Percentiles rank a stretch among this genome's conserved stretches.
phyloP scores from a whole-genome alignment of 2,329 filamentous ascomycete genomes.

The Neurospora sp. region DNA sequence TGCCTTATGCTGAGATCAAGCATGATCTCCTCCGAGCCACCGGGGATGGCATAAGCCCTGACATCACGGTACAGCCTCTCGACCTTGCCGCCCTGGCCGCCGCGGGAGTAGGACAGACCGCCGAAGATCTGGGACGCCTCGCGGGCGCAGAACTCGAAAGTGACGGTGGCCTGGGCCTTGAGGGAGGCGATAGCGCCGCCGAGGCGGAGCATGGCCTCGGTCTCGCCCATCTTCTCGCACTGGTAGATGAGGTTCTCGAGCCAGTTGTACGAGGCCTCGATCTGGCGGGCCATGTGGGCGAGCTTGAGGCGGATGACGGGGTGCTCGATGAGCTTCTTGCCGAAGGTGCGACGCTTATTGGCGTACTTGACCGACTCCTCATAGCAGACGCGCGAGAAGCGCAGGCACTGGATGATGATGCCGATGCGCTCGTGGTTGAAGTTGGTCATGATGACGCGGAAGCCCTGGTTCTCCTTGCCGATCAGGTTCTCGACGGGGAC shows the following conservation, averaged over 20 bases:
- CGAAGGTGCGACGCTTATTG: constrained; percentile 93
- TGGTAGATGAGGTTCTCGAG: constrained; percentile 93
- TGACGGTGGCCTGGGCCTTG: constrained; percentile 88
- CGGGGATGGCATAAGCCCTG: constrained; percentile 89
- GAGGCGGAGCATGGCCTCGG: constrained; percentile 90
- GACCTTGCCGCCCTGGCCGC: constrained; percentile 90
- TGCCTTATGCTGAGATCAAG: constrained; percentile 88
- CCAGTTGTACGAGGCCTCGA: constrained; percentile 96
- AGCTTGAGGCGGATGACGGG: constrained; percentile 96
- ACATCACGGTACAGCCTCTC: constrained; percentile 94
- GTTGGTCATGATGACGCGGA: constrained; percentile 99
- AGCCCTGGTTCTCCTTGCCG: constrained; percentile 96
- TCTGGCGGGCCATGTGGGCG: constrained; percentile 95
- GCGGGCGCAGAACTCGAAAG: constrained; percentile 94
- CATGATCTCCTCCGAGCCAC: constrained; percentile 98
- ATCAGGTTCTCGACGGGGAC: constrained; percentile 98
- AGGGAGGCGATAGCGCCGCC: constrained; percentile 88
- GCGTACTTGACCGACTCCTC: constrained; percentile 95
- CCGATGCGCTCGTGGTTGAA: constrained; percentile 99
- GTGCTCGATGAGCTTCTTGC: constrained; percentile 93
- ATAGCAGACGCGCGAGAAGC: constrained; percentile 94
- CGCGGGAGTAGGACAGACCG: constrained; percentile 81
- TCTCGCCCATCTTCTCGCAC: constrained; percentile 85
- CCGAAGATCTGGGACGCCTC: constrained; percentile 98
- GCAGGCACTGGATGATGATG: constrained; percentile 94